Conservation (phyloP, 225 moss, liverwort and hornwort genomes). For the Straminergon stramineum region DNA sequence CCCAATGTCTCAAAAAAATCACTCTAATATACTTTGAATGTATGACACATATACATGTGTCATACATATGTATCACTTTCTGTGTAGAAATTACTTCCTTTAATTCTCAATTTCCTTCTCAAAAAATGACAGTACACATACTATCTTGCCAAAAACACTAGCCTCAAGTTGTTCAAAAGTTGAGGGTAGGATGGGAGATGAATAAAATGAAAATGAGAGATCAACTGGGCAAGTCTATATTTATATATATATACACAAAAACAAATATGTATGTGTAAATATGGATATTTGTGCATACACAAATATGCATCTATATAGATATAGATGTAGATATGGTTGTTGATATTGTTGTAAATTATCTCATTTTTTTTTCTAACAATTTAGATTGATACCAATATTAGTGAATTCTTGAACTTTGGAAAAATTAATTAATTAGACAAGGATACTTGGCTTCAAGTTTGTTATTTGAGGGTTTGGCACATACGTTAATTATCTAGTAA, state of each 20-base stretch:
- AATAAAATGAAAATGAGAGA: background rate
- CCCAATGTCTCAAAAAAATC: rapidly evolving
- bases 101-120: background rate
- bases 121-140: background rate
- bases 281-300: background rate
- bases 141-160: background rate
- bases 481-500: background rate
- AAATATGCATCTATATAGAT: background rate
- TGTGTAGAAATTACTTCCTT: background rate
- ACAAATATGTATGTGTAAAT: rapidly evolving
- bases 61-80: background rate
- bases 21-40: rapidly evolving
- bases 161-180: rapidly evolving
- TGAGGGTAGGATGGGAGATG: background rate
- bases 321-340: too few species aligned
- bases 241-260: background rate
- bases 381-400: too few species aligned
- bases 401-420: too few species aligned
- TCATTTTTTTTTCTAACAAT: too few species aligned
- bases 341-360: too few species aligned
- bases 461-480: background rate
- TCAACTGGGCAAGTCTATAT: rapidly evolving
- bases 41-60: background rate
- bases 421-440: too few species aligned
- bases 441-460: background rate